Base-by-base conservation (phyloP, 116 monocot species). In the Iris pallida region DNA sequence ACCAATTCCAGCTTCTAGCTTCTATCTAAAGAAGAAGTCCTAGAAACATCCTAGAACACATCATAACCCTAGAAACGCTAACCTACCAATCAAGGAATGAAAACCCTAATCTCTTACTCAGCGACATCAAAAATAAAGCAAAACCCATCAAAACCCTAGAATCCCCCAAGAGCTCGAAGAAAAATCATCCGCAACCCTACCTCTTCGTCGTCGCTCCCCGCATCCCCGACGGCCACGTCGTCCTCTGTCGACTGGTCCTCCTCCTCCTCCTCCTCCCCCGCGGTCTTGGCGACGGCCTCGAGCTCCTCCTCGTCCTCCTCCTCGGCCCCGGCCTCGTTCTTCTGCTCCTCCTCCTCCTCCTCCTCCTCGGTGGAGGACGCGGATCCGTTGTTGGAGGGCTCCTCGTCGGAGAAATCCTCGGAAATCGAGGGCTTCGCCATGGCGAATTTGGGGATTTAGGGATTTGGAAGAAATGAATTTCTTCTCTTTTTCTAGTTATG, bases 181-280 rank as follows among this genome's bases (percentile, higher is more conserved):
- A 52, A 65, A 20, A 5, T 4, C 80, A 15, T 53, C 73, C 7
- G 48, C 30, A 30, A 30, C 30, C 30, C 30, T 30, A 30, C 64
- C 42, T 68, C 73, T 2, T 66, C 85, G 53, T 70, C 80, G 18
- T 63, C 83, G 54, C 49, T 73, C 55, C 71, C 73, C 15, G 53
- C 53, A 20, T 20, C 69, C 2, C 49, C 72, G 42, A 57, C 43
- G 18, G 54, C 71, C 17, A 60, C 80, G 63, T 88, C 89, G 64
- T 91, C 95, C 69, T 91, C 91, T 9, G 90, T 85, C 19, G 81
- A 81, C 81, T 86, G 74, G 6, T 59, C 66, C 70, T 91, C 88
- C 62, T 89, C 94, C 62, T 86, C 91, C 59, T 93, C 93, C 64
- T 88, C 95, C 48, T 84, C 84, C 41, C 61, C 7, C 51, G 20